Conservation (phyloP, 805 yeast genomes). For the Pichia manshurica region DNA sequence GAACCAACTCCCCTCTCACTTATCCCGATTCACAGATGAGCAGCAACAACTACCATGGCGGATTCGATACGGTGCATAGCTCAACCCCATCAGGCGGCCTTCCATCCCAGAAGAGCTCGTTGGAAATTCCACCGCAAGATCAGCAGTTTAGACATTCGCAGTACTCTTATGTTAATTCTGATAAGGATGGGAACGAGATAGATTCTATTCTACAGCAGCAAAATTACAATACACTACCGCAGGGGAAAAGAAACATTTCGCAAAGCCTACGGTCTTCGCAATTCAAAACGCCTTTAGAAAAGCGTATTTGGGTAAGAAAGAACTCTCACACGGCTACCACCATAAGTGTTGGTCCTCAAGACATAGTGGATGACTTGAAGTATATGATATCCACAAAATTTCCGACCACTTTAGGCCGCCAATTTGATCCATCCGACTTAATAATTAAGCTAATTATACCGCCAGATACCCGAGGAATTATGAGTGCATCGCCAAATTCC, state of each 20-base stretch:
- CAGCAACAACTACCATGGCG: no score
- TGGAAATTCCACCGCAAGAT: no score
- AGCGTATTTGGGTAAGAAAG: constrained; percentile 51
- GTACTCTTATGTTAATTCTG: no score
- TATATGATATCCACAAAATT: constrained; percentile 54
- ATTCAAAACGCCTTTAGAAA: neutral
- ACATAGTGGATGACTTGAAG: constrained; percentile 80
- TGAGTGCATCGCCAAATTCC: neutral
- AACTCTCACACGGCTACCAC: constrained; percentile 62
- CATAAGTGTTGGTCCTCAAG: constrained; percentile 50
- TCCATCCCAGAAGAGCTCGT: no score
- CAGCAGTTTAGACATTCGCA: no score
- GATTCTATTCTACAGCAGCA: no score
- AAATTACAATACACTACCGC: no score
- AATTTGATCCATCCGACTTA: constrained; percentile 66
- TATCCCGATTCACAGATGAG: neutral
- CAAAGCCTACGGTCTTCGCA: neutral
- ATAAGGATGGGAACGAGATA: no score
- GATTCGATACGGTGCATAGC: neutral
- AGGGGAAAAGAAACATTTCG: no score
- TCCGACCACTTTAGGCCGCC: constrained; percentile 58
- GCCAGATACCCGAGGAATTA: neutral
- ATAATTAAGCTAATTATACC: constrained; percentile 30
- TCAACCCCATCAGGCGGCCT: neutral
- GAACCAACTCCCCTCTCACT: neutral